Base-by-base conservation (phyloP, 2,329 filamentous ascomycete genomes). In the Trichophyton rubrum region DNA sequence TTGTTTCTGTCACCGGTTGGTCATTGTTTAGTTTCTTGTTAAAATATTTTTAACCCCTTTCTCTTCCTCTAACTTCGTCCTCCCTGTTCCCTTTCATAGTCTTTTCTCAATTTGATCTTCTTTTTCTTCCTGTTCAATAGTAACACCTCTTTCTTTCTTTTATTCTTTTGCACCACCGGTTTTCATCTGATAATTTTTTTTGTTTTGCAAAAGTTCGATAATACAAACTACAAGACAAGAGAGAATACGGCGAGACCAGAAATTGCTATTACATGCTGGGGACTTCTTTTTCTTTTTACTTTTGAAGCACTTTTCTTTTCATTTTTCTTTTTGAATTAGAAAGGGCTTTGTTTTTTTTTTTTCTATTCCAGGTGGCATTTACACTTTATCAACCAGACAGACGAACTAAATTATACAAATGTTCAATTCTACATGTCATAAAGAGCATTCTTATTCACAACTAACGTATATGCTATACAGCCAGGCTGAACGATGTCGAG, bases 201-300 rank as follows among this genome's bases (percentile, higher is more conserved):
- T 15, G 17, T 35, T 9, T 20, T 55, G 24, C 51, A 55, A 55
- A 55, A 55, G 51, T 55, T 55, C 30, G 30, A 55, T 38, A 55
- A 55, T 55, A 55, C 51, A 55, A 38, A n/a, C 15, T 51, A 33
- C 27, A 55, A 55, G 51, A 55, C 30, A 55, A 55, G 51, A 55
- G 51, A 55, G 51, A 55, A 33, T 20, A 55, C n/a, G 51, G 51
- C 51, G 51, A 55, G 51, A 55, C 27, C 51, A 55, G 51, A 55
- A 55, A 55, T 55, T 55, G 51, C 51, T 55, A 55, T 35, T 55
- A 55, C 51, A 33, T 55, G 51, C 30, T 55, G 51, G 27, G 51
- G 33, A 55, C 33, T 38, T 38, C 9, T 13, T 13, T 38, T 38
- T 38, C 11, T 3, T 27, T 5, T 20, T 55, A 33, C 20, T 27